Conservation (phyloP, 23 red algal species). For the Rhodosorus marinus region DNA sequence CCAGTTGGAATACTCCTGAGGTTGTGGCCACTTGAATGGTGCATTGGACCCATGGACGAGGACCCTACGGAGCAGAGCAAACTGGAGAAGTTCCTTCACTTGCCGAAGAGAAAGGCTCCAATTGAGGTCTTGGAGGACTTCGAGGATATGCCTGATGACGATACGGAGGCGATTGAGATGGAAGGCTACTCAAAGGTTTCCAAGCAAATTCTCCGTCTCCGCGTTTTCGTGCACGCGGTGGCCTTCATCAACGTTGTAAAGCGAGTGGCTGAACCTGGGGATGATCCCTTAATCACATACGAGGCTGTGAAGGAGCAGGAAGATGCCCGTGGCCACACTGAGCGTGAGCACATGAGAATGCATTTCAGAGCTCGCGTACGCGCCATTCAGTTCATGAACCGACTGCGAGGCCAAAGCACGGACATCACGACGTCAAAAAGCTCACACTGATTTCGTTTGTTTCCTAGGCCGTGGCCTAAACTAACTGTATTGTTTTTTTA, state of each 20-base stretch:
- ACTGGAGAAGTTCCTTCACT: constrained; percentile 30
- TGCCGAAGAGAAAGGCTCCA: constrained; percentile 20
- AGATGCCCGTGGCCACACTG: too few species aligned
- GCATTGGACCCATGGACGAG: constrained; percentile 51
- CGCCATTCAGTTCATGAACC: too few species aligned
- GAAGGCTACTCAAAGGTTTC: constrained; percentile 1
- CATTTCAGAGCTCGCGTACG: too few species aligned
- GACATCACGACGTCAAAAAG: too few species aligned
- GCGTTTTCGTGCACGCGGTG: constrained; percentile 63
- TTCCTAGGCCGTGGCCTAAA: too few species aligned
- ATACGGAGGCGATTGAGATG: background rate
- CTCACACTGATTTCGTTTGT: too few species aligned
- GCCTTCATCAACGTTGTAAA: constrained; percentile 63
- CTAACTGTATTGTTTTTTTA: too few species aligned
- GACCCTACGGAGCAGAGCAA: constrained; percentile 40
- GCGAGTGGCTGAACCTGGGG: too few species aligned
- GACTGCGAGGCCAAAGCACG: too few species aligned
- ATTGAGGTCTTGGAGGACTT: background rate
- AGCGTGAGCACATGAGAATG: too few species aligned
- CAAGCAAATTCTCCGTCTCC: constrained; percentile 5
- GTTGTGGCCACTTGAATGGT: constrained; percentile 51
- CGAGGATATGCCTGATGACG: constrained; percentile 1
- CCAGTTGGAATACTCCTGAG: constrained; percentile 57
- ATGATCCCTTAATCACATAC: too few species aligned
- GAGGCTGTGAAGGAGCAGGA: too few species aligned